Percentiles rank a stretch among this genome's conserved stretches.
Conservation (phyloP, 1,284 basidiomycete genomes). For the Fomes fomentarius region DNA sequence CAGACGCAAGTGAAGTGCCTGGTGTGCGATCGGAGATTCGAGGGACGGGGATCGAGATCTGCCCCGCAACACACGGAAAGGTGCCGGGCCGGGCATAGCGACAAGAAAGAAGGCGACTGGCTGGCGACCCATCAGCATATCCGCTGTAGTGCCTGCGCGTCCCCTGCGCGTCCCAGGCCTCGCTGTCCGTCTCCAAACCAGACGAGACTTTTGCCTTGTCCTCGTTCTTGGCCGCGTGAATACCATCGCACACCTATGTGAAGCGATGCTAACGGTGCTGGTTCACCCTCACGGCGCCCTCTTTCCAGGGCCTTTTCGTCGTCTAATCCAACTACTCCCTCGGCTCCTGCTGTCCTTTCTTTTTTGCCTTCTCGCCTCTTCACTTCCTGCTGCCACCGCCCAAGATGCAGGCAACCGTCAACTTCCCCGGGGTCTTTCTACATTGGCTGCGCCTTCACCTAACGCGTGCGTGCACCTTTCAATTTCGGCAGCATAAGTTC, state of each 20-base stretch:
- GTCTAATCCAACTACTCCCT: slow-evolving; percentile 1
- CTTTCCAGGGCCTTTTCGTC: slow-evolving; percentile 1
- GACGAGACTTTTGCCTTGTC: slow-evolving; percentile 2
- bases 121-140: neutral
- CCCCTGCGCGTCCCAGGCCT: too few relatives aligned
- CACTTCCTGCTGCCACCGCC: slow-evolving; percentile 23
- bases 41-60: neutral
- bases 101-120: neutral
- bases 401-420: slow-evolving; percentile 42
- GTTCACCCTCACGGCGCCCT: slow-evolving; percentile 23
- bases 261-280: slow-evolving; percentile 27
- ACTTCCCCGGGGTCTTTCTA: slow-evolving; percentile 49
- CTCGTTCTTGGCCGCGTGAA: slow-evolving; percentile 18
- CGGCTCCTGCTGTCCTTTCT: slow-evolving; percentile 18
- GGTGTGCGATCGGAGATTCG: neutral
- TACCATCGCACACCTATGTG: slow-evolving; percentile 19
- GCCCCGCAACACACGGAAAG: neutral
- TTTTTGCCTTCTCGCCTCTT: slow-evolving; percentile 10
- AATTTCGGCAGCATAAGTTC: neutral
- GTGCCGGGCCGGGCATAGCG: neutral
- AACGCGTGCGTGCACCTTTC: slow-evolving; percentile 41
- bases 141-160: too few relatives aligned
- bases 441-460: slow-evolving; percentile 48
- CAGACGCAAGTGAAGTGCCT: neutral
- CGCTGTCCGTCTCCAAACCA: too few relatives aligned